A percentile compares a stretch with the other conserved stretches of the same genome.
These are phyloP conservation scores for Corniculantispora saksenae DNA, from an alignment of 2,329 filamentous ascomycete genomes.

Conservation along the genomic window DNA sequence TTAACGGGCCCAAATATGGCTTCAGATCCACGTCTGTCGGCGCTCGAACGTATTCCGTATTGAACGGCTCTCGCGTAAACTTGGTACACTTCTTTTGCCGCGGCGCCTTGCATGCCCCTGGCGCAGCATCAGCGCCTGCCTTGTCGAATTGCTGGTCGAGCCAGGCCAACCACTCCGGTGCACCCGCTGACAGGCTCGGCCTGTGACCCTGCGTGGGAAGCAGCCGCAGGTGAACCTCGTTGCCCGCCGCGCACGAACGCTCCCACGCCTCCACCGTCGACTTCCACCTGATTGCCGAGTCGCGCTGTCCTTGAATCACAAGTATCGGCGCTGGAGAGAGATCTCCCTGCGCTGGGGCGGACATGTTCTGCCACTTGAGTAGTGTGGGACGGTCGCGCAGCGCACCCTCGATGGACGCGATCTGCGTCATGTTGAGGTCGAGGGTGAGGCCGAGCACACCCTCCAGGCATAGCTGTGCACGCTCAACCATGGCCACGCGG, in stretches of 20 bases:
- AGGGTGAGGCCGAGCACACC: constrained; percentile 1
- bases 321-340: constrained; percentile 19
- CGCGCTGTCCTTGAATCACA: constrained; percentile 19
- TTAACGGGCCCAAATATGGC: background rate
- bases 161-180: constrained; percentile 14
- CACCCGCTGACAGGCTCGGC: constrained; percentile 7
- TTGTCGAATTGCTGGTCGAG: constrained; percentile 12
- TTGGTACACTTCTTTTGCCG: background rate
- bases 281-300: constrained; percentile 12
- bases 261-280: constrained; percentile 15
- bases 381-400: background rate
- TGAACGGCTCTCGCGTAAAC: constrained; percentile 1
- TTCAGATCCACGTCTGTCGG: constrained; percentile 9
- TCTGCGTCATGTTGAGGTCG: background rate
- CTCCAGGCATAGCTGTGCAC: background rate
- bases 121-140: background rate
- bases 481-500: background rate
- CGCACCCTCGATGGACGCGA: background rate
- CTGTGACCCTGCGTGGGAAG: constrained; percentile 10
- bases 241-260: constrained; percentile 15
- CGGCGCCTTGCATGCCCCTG: background rate
- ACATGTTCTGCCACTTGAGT: constrained; percentile 18
- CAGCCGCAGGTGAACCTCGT: constrained; percentile 18
- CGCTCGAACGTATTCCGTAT: background rate
- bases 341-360: constrained; percentile 16